Conservation (phyloP, 179 eudicot genomes). For the Beta lomatogona region DNA sequence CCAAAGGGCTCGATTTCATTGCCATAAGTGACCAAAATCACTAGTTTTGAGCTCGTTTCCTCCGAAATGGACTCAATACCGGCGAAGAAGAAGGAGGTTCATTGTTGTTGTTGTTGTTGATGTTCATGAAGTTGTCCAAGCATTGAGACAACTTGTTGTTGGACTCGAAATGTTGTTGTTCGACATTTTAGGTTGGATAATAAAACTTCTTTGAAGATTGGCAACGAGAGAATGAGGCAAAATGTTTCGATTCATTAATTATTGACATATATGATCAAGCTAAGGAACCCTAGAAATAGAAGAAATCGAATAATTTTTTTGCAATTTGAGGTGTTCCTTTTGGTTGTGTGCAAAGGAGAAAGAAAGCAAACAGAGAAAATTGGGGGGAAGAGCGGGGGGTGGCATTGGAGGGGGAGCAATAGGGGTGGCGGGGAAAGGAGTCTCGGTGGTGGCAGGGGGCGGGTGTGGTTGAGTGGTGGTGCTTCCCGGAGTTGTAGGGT, state of each 20-base stretch:
- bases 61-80: constrained; percentile 26
- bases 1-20: constrained; percentile 87
- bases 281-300: constrained; percentile 1
- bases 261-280: constrained; percentile 15
- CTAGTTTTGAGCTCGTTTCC: constrained; percentile 43
- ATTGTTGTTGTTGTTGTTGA: background rate
- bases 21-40: constrained; percentile 70
- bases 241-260: constrained; percentile 36
- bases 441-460: no score
- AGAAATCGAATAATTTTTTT: background rate
- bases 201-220: constrained; percentile 60
- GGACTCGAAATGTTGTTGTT: constrained; percentile 24
- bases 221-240: constrained; percentile 64
- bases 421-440: no score
- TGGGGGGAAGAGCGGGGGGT: background rate
- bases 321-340: no score
- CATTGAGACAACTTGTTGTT: constrained; percentile 31
- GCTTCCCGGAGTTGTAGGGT: no score
- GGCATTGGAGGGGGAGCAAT: no score
- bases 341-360: background rate
- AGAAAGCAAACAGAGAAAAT: background rate
- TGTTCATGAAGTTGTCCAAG: background rate
- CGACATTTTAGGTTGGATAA: constrained; percentile 37
- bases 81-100: background rate
- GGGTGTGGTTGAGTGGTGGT: no score